Evolutionary conservation across 2,329 filamentous ascomycete species (phyloP).

Genomic region (Endocalyx cinctus): DNA sequence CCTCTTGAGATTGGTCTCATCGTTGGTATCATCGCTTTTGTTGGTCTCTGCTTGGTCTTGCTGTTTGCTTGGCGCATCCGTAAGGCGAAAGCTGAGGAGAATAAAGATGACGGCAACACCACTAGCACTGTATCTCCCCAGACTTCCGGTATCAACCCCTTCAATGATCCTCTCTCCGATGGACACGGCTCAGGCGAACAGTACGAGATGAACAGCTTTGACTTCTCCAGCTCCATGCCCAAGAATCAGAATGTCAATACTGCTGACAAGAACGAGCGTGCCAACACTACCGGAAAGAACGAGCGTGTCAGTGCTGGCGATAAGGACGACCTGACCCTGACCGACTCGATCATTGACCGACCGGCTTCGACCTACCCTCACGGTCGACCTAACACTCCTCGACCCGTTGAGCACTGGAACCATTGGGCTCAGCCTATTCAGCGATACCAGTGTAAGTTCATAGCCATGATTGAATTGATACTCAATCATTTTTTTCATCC

Average conservation of each 20-base stretch:
- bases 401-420: constrained; percentile 9
- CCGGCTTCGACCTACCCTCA: background rate
- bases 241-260: constrained; percentile 4
- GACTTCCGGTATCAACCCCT: too few species aligned
- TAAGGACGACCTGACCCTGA: background rate
- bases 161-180: too few species aligned
- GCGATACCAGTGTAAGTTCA: too few species aligned
- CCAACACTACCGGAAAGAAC: too few species aligned
- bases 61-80: constrained; percentile 25
- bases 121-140: too few species aligned
- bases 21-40: constrained; percentile 17
- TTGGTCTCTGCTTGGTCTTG: constrained; percentile 17
- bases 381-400: background rate
- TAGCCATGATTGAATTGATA: too few species aligned
- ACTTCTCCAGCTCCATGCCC: too few species aligned
- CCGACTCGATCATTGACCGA: background rate
- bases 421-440: too few species aligned
- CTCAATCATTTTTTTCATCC: too few species aligned
- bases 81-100: constrained; percentile 3
- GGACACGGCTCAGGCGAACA: too few species aligned
- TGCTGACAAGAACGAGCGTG: background rate
- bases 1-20: constrained; percentile 25
- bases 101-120: background rate
- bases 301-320: background rate
- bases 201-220: too few species aligned